A percentile compares a stretch with the other conserved stretches of the same genome.
Conservation (phyloP, 176 grass and related monocot genomes). For the Tuctoria greenei region DNA sequence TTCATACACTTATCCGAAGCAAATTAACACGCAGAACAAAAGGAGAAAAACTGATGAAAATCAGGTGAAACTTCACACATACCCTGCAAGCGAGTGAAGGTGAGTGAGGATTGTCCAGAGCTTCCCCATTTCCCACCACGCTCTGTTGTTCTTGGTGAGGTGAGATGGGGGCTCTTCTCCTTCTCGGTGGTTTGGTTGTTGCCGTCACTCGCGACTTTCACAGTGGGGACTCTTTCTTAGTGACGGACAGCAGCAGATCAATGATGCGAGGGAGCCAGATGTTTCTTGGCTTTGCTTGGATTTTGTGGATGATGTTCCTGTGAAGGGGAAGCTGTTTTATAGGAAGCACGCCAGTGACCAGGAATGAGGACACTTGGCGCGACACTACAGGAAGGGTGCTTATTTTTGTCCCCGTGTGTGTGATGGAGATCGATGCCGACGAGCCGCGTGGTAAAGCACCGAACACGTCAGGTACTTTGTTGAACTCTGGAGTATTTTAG, state of each 20-base stretch:
- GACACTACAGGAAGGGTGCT: background rate
- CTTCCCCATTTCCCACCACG: slow-evolving; percentile 49
- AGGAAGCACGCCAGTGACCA: background rate
- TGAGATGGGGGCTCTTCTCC: background rate
- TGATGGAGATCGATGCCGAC: background rate
- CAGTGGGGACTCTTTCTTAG: background rate
- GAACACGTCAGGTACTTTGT: slow-evolving; percentile 38
- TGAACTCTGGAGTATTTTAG: background rate
- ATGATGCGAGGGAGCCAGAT: background rate
- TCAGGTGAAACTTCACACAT: background rate
- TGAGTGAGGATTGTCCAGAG: slow-evolving; percentile 63
- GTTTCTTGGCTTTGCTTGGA: background rate
- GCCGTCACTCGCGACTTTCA: background rate
- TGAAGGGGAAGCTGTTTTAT: slow-evolving; percentile 19
- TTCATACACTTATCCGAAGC: background rate
- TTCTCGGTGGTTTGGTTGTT: background rate
- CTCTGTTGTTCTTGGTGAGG: background rate
- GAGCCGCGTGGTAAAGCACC: slow-evolving; percentile 22
- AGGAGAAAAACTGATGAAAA: background rate
- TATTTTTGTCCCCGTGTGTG: background rate
- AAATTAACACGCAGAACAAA: background rate
- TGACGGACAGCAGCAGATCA: background rate
- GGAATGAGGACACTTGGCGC: slow-evolving; percentile 23
- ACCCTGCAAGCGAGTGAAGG: slow-evolving; percentile 80
- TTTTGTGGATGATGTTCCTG: slow-evolving; percentile 13